A percentile compares a stretch with the other conserved stretches of the same genome.
Evolutionary conservation across 306 rosid species (phyloP).

Genomic region (Acacia melanoxylon): DNA sequence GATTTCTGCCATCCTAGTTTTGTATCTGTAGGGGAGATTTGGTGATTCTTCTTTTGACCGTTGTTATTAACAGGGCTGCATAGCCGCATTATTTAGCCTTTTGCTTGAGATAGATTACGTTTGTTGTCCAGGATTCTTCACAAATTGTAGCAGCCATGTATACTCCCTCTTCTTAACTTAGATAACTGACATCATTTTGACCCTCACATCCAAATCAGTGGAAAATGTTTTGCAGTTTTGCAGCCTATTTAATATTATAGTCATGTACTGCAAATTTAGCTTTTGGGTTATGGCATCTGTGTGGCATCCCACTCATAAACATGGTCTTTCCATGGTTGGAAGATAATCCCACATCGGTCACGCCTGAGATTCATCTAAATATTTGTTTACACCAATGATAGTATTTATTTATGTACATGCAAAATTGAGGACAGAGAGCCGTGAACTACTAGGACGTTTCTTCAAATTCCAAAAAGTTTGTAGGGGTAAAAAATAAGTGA

Average conservation of each 20-base stretch:
- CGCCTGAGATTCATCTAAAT: not conserved
- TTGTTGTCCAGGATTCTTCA: constrained; percentile 13
- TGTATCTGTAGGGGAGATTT: constrained; percentile 68
- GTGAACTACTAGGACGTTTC: not conserved
- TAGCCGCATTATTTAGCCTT: constrained; percentile 35
- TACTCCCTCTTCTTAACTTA: constrained; percentile 2
- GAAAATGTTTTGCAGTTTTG: constrained; percentile 35
- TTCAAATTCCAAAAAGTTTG: not conserved
- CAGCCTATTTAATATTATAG: not conserved
- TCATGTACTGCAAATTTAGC: constrained; percentile 24
- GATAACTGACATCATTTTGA: constrained; percentile 39
- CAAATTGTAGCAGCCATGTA: constrained; percentile 2
- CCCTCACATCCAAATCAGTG: constrained; percentile 33
- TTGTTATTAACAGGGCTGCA: constrained; percentile 46
- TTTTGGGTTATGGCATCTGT: not conserved
- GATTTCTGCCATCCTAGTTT: constrained; percentile 54
- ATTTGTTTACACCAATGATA: not conserved
- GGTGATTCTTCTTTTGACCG: constrained; percentile 64
- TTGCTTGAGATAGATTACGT: constrained; percentile 40
- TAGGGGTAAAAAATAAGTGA: not conserved
- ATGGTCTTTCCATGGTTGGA: not conserved
- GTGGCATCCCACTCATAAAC: not conserved
- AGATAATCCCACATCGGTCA: not conserved
- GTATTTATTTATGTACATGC: not conserved
- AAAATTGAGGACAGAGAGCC: not conserved